Evolutionary conservation across 1,284 basidiomycete genomes (phyloP).

Genomic region (Rhodotorula sp.): DNA sequence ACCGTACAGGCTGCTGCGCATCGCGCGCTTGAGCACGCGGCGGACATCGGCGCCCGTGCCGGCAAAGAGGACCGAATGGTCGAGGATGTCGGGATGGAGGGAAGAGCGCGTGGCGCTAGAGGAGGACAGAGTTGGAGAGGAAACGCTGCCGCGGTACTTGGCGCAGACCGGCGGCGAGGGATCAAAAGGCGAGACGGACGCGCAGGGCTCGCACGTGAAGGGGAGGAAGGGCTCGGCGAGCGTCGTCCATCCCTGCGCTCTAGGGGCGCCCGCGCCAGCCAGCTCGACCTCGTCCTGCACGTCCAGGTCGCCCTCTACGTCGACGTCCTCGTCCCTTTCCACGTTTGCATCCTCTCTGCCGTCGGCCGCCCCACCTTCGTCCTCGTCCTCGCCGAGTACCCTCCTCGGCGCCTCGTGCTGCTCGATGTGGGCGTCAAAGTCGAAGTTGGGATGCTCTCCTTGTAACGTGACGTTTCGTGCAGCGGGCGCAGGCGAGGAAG

Average conservation of each 20-base stretch:
- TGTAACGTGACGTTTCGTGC: too few relatives aligned
- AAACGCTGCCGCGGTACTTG: constrained; percentile 4
- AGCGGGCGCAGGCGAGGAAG: too few relatives aligned
- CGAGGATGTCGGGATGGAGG: constrained; percentile 24
- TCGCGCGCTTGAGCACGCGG: constrained; percentile 27
- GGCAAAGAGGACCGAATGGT: constrained; percentile 24
- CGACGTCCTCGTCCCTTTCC: background rate
- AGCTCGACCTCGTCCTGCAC: background rate
- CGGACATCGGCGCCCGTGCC: constrained; percentile 33
- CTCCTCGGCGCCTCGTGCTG: background rate
- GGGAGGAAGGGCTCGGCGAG: constrained; percentile 26
- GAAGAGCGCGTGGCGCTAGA: background rate
- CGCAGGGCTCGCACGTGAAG: constrained; percentile 18
- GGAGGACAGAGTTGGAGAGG: background rate
- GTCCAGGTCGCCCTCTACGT: background rate
- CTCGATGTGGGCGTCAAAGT: constrained; percentile 24
- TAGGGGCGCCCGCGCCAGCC: too few relatives aligned
- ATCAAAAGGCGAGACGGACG: background rate
- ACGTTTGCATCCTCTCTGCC: background rate
- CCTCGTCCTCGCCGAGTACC: background rate
- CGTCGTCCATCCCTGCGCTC: background rate
- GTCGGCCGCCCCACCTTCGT: background rate
- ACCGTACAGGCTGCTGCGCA: constrained; percentile 32
- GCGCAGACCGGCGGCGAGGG: background rate
- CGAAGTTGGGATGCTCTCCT: constrained; percentile 16